Evolutionary conservation across 2,329 filamentous ascomycete species (phyloP), one percentile per base, ranked within the genome.

Genomic region (Cordyceps pruinosa): DNA sequence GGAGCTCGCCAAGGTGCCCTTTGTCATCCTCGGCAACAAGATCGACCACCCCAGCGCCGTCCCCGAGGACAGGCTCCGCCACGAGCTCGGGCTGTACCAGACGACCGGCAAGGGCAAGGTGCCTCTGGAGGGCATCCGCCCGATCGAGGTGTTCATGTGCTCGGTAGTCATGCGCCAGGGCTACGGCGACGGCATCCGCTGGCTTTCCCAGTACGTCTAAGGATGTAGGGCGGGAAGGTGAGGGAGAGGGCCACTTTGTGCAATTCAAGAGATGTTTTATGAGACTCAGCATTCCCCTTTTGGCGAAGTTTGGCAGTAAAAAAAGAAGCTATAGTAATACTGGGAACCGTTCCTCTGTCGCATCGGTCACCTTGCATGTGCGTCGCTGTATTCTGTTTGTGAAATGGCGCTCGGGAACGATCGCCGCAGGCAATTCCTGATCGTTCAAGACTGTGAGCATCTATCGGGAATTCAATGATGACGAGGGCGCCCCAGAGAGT

Each of bases 81-180:
- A 93, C 72, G 88, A 92, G 73, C 81, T 99, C 59, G 94, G 94
- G 61, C 77, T 99, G 68, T 97, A 95, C 77, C 93, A 97, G 77
- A 96, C 92, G 57, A 96, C 90, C 60, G 92, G 92, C 68, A 96
- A 97, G 83, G 91, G 91, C 75, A 96, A 95, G 82, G 87, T 95
- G 61, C 89, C 88, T 62, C 80, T 94, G 64, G 92, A 96, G 79
- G 90, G 90, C 34, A 96, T 96, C 74, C 82, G 92, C 66, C 90
- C 92, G 25, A 93, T 99, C 69, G 94, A 99, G 82, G 84, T 97
- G 62, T 97, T 97, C 76, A 96, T 99, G 94, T 97, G 92, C 83
- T 96, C 90, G 67, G 92, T 97, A 65, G 93, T 97, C 61, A 96
- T 97, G 90, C 85, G 93, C 74, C 93, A 97, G 80, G 94, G 89